phyloP scores from a whole-genome alignment of 495 filamentous ascomycete species.

The Penicillium arizonense region DNA sequence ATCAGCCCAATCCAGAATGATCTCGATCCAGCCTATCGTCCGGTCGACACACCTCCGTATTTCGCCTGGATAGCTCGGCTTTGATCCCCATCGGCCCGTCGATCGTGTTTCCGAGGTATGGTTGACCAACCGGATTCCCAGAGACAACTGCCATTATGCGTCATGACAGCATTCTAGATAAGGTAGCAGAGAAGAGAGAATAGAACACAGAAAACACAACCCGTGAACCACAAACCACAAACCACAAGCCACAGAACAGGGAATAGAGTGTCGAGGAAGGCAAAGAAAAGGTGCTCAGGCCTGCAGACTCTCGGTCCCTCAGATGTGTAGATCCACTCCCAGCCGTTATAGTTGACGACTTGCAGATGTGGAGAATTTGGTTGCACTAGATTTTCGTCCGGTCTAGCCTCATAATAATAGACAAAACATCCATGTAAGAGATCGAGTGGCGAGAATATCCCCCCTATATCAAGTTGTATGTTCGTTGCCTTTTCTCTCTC shows the following conservation, averaged over 20 bases:
- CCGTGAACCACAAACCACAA: no score
- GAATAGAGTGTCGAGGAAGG: not conserved
- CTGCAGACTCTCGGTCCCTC: not conserved
- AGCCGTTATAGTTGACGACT: not conserved
- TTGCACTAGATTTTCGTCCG: slow-evolving; percentile 4
- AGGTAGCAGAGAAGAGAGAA: no score
- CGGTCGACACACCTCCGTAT: not conserved
- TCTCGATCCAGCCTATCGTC: no score
- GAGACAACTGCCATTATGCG: no score
- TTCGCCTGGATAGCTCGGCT: slow-evolving; percentile 6
- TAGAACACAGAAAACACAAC: no score
- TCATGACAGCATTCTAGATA: not conserved
- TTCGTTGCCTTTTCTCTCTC: no score
- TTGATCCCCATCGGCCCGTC: slow-evolving; percentile 8
- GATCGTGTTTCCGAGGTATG: not conserved
- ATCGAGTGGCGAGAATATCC: no score
- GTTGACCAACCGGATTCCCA: not conserved
- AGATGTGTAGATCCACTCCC: not conserved
- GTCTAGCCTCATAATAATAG: slow-evolving; percentile 4
- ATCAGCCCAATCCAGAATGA: no score
- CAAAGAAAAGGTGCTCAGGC: not conserved
- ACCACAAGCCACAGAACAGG: not conserved
- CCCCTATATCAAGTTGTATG: no score
- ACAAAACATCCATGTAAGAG: not conserved
- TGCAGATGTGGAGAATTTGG: slow-evolving; percentile 1